Base-by-base conservation (phyloP, 2,329 filamentous ascomycete species). In the Microdochium nivale region DNA sequence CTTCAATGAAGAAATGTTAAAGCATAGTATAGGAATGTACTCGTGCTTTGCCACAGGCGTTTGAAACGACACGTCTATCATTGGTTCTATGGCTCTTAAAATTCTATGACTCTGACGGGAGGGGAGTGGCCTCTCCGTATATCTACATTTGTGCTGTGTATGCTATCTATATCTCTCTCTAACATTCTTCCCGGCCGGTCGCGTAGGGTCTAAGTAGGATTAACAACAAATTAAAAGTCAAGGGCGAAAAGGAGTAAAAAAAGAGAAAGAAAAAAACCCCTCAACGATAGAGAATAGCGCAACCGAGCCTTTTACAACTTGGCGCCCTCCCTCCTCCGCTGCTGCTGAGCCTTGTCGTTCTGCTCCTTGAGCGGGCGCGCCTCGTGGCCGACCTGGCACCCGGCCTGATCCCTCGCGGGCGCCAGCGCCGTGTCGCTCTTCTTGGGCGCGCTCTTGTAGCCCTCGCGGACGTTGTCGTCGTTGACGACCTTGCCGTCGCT, bases 401-500 rank as follows among this genome's bases (percentile, higher is more conserved):
- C 49, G 14, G 60, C 60, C 60, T 70, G 53, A 55, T 62, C 59
- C 61, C 63, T 50, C 33, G 54, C 49, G 54, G 65, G 54, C 54
- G 64, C 32, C 63, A 69, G 56, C 63, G 66, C 55, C 35, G 53
- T 48, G 49, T 64, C 59, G 51, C 58, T 59, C 55, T 66, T 65
- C 58, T 66, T 65, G 24, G 61, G 61, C 19, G 64, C 62, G 40
- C 62, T 65, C 47, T 49, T 54, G 30, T 68, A 67, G 1, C 52
- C 44, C 13, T 72, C 80, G 56, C 73, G 70, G 48, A 70, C 63
- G 58, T 83, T 82, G 58, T 84, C 80, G 11, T 73, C 68, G 59
- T 84, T 83, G 30, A 72, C 63, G 37, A 85, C 67, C 8, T 62
- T 70, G 0, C 78, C 81, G 8, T 70, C n/a, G n/a, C n/a, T n/a